Conservation (phyloP, 306 rosid species). For the apple (Malus domestica) region ASM211411v1 NC_041794.1:26467501-26468000, state of each 20-base stretch:
- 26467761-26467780: background rate
- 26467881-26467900: background rate
- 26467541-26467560: constrained; percentile 10
- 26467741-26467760: background rate
- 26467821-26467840: background rate
- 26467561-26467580: background rate
- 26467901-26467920: background rate
- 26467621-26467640: background rate
- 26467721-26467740: background rate
- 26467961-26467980: background rate
- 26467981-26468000: background rate
- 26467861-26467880: background rate
- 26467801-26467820: background rate
- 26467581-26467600: background rate
- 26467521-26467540: constrained; percentile 22
- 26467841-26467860: background rate
- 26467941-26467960: background rate
- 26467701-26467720: background rate
- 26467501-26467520: constrained; percentile 9
- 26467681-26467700: background rate
- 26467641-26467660: background rate
- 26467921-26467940: background rate
- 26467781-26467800: background rate
- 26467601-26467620: background rate
- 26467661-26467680: background rate